phyloP scores from a whole-genome alignment of 2,329 filamentous ascomycete genomes.

The Pseudohalonectria lignicola region DNA sequence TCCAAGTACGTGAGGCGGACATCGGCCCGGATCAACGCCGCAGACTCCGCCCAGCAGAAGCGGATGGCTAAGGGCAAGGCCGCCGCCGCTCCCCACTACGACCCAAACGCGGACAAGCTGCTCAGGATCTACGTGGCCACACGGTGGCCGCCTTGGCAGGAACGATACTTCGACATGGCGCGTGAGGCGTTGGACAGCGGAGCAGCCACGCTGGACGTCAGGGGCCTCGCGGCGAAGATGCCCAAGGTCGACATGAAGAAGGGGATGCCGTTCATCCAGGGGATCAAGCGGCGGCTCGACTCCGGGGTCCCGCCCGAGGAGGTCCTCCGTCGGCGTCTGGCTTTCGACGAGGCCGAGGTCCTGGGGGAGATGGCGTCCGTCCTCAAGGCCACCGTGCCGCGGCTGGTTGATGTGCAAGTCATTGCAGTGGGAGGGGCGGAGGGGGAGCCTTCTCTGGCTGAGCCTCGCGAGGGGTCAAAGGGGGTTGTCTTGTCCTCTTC shows the following conservation, averaged over 20 bases:
- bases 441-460: not conserved
- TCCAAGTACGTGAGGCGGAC: too few relatives aligned
- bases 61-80: too few relatives aligned
- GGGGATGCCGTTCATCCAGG: conserved; percentile 93
- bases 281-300: conserved; percentile 71
- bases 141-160: conserved; percentile 82
- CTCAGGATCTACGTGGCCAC: conserved; percentile 75
- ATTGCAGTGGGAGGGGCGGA: not conserved
- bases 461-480: conserved; percentile 2
- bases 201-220: conserved; percentile 47
- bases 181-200: conserved; percentile 28
- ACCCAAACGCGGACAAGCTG: too few relatives aligned
- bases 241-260: conserved; percentile 89
- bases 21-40: too few relatives aligned
- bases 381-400: conserved; percentile 65
- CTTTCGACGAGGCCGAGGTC: conserved; percentile 73
- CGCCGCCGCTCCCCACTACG: too few relatives aligned
- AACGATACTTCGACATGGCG: conserved; percentile 75
- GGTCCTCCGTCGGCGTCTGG: conserved; percentile 74
- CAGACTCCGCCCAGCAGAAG: too few relatives aligned
- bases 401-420: conserved; percentile 24
- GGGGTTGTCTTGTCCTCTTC: not conserved
- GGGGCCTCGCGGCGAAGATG: conserved; percentile 66
- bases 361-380: conserved; percentile 68
- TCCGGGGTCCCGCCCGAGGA: conserved; percentile 52